Evolutionary conservation across 768 basidiomycete species (phyloP).

Genomic region (Kwoniella mangroviensis): DNA sequence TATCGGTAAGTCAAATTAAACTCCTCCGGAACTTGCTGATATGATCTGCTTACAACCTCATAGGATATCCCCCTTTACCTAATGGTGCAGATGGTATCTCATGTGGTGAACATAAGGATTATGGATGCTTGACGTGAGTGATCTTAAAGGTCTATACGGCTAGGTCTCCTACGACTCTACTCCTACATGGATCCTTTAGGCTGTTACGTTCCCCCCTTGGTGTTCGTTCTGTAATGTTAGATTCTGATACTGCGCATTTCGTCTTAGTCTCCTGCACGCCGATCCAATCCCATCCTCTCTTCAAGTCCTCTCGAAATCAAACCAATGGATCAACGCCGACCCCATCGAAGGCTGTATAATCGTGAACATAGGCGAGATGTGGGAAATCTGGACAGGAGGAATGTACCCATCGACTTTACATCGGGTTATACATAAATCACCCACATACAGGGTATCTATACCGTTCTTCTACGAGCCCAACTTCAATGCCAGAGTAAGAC

Average conservation of each 20-base stretch:
- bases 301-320: conserved; percentile 71
- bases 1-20: conserved; percentile 64
- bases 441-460: conserved; percentile 80
- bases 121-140: conserved; percentile 82
- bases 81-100: conserved; percentile 78
- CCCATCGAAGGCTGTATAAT: conserved; percentile 82
- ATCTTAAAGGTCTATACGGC: neutral
- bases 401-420: conserved; percentile 88
- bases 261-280: conserved; percentile 74
- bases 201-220: too few relatives aligned
- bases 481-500: conserved; percentile 71
- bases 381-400: conserved; percentile 86
- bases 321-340: conserved; percentile 77
- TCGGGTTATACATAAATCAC: conserved; percentile 76
- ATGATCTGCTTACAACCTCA: neutral
- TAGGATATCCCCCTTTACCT: conserved; percentile 81
- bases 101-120: conserved; percentile 91
- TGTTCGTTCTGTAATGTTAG: too few relatives aligned
- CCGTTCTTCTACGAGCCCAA: conserved; percentile 96
- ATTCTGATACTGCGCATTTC: too few relatives aligned
- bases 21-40: neutral
- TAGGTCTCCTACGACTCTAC: too few relatives aligned
- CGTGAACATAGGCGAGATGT: conserved; percentile 92
- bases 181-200: too few relatives aligned
- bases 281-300: conserved; percentile 79